Base-by-base conservation (phyloP, 1,284 basidiomycete species). In the Salmacisia buchloeana region DNA sequence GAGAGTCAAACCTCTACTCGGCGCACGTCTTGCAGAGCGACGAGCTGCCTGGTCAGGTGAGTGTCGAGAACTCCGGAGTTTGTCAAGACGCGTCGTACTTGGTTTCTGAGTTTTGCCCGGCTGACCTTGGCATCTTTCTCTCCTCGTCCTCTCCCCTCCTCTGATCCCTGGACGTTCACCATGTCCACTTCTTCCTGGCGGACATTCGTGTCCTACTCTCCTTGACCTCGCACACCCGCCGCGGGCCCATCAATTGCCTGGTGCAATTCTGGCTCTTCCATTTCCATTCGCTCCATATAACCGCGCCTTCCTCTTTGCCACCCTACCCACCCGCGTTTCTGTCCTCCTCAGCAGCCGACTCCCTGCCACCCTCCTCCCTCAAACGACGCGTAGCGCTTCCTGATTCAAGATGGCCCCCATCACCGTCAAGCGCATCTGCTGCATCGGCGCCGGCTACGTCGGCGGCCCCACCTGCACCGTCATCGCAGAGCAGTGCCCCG, bases 391-490 rank as follows among this genome's bases (percentile, higher is more conserved):
- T 43, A 5, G 39, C 18, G 34, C 29, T 13, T 15, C 29, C 18
- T n/a, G n/a, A n/a, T 6, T 31, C 15, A 54, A 7, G 15, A 54
- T 54, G 49, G 49, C 49, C 34, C 49, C 49, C 31, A 54, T 54
- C 49, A 54, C 49, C n/a, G 49, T 54, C 49, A 54, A 54, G 49
- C 25, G 29, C 7, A 82, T 83, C 61, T 82, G 82, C 63, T 83
- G 82, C 63, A 82, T 97, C 76, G 94, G 93, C 80, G 94, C 93
- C 81, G 94, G 94, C 80, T 96, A 96, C 80, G 93, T 97, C 78
- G 93, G 80, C 31, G 80, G 80, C 2, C 79, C 79, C 10, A 97
- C 94, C 46, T 97, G 93, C 81, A 89, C 93, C 46, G 91, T 97
- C 75, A 91, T 96, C 71, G 92, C 91, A n/a, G 84, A 90, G 78